phyloP scores from a whole-genome alignment of 495 filamentous ascomycete genomes.

The Penicillium taxi region DNA sequence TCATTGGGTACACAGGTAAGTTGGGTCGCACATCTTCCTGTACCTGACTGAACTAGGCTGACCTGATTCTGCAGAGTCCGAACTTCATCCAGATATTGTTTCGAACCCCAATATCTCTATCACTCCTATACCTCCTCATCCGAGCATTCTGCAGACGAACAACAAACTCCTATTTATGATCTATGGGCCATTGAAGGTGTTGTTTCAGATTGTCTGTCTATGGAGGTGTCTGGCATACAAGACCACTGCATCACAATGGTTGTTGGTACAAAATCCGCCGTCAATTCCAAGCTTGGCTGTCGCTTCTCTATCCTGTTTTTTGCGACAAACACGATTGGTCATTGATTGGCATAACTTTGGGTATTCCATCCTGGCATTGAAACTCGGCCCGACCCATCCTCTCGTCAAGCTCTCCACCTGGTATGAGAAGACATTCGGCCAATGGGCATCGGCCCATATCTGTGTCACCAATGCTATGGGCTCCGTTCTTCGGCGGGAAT shows the following conservation, averaged over 20 bases:
- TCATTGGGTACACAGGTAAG: slow-evolving; percentile 81
- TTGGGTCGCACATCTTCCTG: background rate
- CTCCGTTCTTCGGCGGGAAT: slow-evolving; percentile 56
- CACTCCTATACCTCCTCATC: slow-evolving; percentile 55
- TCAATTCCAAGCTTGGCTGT: slow-evolving; percentile 85
- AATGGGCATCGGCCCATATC: slow-evolving; percentile 64
- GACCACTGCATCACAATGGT: slow-evolving; percentile 64
- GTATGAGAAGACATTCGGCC: slow-evolving; percentile 68
- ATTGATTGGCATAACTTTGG: slow-evolving; percentile 99
- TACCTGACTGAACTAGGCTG: background rate
- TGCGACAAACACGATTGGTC: slow-evolving; percentile 73
- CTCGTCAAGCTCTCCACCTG: slow-evolving; percentile 64
- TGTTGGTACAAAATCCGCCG: slow-evolving; percentile 88
- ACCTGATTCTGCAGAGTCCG: slow-evolving; percentile 41
- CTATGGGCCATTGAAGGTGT: slow-evolving; percentile 75
- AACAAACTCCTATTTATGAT: slow-evolving; percentile 72
- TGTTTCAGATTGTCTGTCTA: slow-evolving; percentile 68
- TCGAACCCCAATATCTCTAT: slow-evolving; percentile 58
- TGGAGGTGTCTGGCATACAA: slow-evolving; percentile 64
- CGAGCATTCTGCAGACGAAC: slow-evolving; percentile 53
- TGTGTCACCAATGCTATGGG: slow-evolving; percentile 88
- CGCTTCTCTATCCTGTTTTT: slow-evolving; percentile 59
- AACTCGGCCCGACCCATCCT: slow-evolving; percentile 55
- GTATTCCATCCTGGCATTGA: slow-evolving; percentile 81
- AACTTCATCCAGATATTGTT: slow-evolving; percentile 67